Conservation (phyloP, 805 yeast species). For the Ascoidea asiatica region DNA sequence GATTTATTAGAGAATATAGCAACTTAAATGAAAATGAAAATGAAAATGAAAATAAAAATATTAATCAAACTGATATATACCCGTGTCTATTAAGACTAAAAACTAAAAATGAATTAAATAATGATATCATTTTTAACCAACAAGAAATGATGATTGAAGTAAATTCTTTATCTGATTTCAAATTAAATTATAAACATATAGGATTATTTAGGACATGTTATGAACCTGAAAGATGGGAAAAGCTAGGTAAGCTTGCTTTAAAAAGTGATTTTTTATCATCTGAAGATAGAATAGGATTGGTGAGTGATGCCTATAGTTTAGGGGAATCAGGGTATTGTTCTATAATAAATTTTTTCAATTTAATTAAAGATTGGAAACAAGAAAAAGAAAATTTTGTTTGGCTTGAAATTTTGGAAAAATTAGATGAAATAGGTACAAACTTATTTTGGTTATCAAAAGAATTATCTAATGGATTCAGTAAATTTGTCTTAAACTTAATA, state of each 20-base stretch:
- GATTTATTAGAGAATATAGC: slow-evolving; percentile 55
- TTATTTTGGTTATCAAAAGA: slow-evolving; percentile 40
- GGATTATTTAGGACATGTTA: slow-evolving; percentile 71
- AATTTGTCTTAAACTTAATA: slow-evolving; percentile 42
- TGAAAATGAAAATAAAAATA: slow-evolving; percentile 55
- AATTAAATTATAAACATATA: slow-evolving; percentile 59
- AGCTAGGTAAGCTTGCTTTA: slow-evolving; percentile 43
- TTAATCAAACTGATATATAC: slow-evolving; percentile 55
- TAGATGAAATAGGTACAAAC: slow-evolving; percentile 35
- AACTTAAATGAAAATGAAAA: slow-evolving; percentile 70
- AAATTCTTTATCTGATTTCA: slow-evolving; percentile 29
- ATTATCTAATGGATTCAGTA: slow-evolving; percentile 28
- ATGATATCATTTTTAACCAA: slow-evolving; percentile 43
- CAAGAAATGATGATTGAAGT: slow-evolving; percentile 34
- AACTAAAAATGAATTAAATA: slow-evolving; percentile 31
- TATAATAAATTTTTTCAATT: slow-evolving; percentile 43
- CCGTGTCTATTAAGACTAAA: slow-evolving; percentile 57
- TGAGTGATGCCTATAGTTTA: slow-evolving; percentile 66
- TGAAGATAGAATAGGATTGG: slow-evolving; percentile 67
- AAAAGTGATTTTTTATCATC: slow-evolving; percentile 46
- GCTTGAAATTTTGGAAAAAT: slow-evolving; percentile 41
- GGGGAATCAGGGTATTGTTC: slow-evolving; percentile 59
- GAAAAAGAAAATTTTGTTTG: slow-evolving; percentile 57
- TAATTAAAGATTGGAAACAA: slow-evolving; percentile 45
- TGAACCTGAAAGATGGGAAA: slow-evolving; percentile 52